Evolutionary conservation across 2,329 filamentous ascomycete species (phyloP), one percentile per base, ranked within the genome.

Genomic region (Leptodontidium sp.): DNA sequence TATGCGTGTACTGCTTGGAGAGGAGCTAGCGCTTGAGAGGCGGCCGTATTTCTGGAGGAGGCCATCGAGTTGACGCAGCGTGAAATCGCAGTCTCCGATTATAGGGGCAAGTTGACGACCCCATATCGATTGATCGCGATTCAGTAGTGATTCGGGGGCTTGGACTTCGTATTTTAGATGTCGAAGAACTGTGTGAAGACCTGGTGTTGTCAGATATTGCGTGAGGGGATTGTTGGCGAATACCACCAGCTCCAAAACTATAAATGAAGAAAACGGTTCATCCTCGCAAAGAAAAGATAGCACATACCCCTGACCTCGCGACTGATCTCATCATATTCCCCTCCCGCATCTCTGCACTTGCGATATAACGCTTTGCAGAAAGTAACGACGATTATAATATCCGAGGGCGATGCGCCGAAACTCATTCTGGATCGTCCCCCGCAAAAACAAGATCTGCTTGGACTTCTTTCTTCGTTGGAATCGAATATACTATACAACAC

Each of bases 161-260:
- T 86, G 83, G 49, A 84, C 83, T 79, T 90, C 88, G 71, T 84
- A 81, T 65, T 85, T 86, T 32, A 90, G 80, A 73, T 89, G 85
- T 65, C 86, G 85, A 7, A 90, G 80, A 14, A 85, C 84, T 6
- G 83, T 83, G 72, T 90, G 84, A 50, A 91, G 80, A 53, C 81
- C 70, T 70, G n/a, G 3, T 21, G 15, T n/a, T 32, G 61, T 70
- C 21, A 71, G 63, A 55, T 49, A 14, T 43, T 59, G 26, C 29
- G 3, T 6, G 29, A 32, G 29, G 29, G 29, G 29, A 6, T 4
- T 4, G 29, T 32, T 32, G 3, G 29, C 6, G 29, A 6, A 32
- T 3, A 32, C 4, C 6, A 32, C 6, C 29, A 40, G 38, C 8
- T 12, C 38, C 9, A 40, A 12, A 40, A 40, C 2, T 40, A 29